Evolutionary conservation across 2,329 filamentous ascomycete genomes (phyloP), one percentile per base, ranked within the genome.

Genomic region (Lachnellula subtilissima): DNA sequence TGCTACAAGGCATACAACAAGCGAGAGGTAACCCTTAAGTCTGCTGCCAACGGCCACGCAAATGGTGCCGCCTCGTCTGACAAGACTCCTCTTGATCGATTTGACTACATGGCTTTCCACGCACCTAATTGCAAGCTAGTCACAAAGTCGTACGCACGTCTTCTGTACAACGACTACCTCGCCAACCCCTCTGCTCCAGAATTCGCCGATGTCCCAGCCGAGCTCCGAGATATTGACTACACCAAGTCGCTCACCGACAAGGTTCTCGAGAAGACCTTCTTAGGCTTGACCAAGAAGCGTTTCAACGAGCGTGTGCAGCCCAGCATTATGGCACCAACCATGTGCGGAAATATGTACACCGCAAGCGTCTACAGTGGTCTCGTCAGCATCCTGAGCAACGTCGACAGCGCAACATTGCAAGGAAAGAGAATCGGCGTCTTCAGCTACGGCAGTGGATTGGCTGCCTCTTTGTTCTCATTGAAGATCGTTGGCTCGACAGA

Each of bases 81-180:
- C 69, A 86, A 87, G 76, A 84, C 84, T 40, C 76, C 80, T 49
- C 75, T 94, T 58, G 89, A 93, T 73, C 86, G 88, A 69, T 94
- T 94, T 73, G 89, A 93, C 74, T 89, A 91, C 77, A 75, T 94
- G 71, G 74, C 85, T 58, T 94, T 92, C 84, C 89, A 94, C 74
- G 81, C 89, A 17, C 89, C 89, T 42, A 93, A 86, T 61, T 94
- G 89, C 86, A 94, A 94, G 79, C 80, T 91, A 56, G 89, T 94
- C 59, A 79, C 88, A 70, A 94, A 94, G 78, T 91, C 88, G 17
- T 94, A 91, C 71, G 89, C 83, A 58, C 87, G 89, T 64, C 80
- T 94, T 62, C 78, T 93, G 56, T 94, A 94, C 81, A 90, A 93
- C 72, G 89, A 94, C 76, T 94, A 87, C 78, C 80, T 93, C 37